Conservation (phyloP, 73 alveolate species). For the Symbiodinium pilosum region DNA sequence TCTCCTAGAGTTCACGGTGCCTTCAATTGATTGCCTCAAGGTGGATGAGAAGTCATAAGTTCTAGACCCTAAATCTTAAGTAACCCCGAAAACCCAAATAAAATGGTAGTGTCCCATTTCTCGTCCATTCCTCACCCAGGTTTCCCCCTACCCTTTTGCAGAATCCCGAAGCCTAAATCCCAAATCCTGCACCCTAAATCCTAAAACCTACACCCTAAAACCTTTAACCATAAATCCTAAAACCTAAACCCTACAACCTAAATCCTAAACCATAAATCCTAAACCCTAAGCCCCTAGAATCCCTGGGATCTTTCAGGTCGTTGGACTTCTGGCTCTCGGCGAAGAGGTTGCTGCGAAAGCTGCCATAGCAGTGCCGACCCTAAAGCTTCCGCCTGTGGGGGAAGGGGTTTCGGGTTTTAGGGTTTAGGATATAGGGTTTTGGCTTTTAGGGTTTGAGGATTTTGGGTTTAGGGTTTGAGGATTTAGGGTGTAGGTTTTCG, state of each 20-base stretch:
- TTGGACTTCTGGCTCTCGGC: conserved; percentile 75
- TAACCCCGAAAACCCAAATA: too few relatives aligned
- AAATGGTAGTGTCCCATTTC: too few relatives aligned
- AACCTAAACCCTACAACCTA: neutral
- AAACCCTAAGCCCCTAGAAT: neutral
- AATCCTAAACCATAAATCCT: neutral
- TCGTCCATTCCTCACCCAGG: neutral
- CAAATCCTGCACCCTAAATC: neutral
- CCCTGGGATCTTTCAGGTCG: neutral
- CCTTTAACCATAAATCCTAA: neutral
- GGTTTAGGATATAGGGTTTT: too few relatives aligned
- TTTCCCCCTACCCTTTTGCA: neutral
- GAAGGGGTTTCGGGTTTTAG: too few relatives aligned
- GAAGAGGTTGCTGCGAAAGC: conserved; percentile 87
- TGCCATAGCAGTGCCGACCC: conserved; percentile 34
- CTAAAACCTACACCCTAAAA: neutral
- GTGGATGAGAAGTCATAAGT: neutral
- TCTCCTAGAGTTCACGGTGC: too few relatives aligned
- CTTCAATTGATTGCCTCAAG: neutral
- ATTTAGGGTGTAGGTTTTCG: too few relatives aligned
- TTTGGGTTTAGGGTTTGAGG: too few relatives aligned
- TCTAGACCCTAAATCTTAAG: neutral
- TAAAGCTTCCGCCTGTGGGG: too few relatives aligned
- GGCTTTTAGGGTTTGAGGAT: too few relatives aligned
- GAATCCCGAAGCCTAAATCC: neutral